phyloP scores from a whole-genome alignment of 768 basidiomycete genomes.

The Kondoa malvinella region DNA sequence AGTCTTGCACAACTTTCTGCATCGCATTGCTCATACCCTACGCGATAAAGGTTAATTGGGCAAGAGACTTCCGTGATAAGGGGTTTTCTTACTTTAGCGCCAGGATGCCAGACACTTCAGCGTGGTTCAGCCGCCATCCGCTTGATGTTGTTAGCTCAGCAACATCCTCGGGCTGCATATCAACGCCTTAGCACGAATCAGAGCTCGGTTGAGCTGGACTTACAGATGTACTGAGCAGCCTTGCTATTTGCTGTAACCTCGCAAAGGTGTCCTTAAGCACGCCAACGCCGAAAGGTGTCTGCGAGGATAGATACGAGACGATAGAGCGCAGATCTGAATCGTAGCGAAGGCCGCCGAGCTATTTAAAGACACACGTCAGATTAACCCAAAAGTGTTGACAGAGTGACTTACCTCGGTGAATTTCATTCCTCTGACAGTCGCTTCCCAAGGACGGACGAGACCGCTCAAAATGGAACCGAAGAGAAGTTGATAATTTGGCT shows the following conservation, averaged over 20 bases:
- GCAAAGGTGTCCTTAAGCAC: constrained; percentile 63
- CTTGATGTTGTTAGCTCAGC: neutral
- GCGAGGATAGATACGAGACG: constrained; percentile 63
- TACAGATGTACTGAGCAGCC: constrained; percentile 42
- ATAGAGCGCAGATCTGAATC: constrained; percentile 79
- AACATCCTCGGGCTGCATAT: constrained; percentile 5
- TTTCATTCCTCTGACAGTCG: constrained; percentile 55
- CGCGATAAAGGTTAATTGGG: too few species aligned
- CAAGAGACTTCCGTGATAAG: neutral
- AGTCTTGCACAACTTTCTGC: too few species aligned
- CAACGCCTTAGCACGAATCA: neutral
- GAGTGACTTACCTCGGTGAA: constrained; percentile 59
- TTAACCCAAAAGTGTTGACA: neutral
- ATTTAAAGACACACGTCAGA: constrained; percentile 1
- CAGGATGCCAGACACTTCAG: neutral
- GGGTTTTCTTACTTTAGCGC: neutral
- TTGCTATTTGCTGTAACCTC: constrained; percentile 81
- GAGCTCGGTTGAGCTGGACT: neutral
- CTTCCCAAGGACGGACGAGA: constrained; percentile 90
- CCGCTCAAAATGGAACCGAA: constrained; percentile 72
- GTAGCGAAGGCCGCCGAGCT: constrained; percentile 92
- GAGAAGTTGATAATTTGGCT: constrained; percentile 68
- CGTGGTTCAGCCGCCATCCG: neutral
- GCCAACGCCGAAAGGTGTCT: constrained; percentile 74
- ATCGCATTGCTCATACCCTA: too few species aligned